Conservation (phyloP, 1,139 yeast species). For the Pichia sp. region DNA sequence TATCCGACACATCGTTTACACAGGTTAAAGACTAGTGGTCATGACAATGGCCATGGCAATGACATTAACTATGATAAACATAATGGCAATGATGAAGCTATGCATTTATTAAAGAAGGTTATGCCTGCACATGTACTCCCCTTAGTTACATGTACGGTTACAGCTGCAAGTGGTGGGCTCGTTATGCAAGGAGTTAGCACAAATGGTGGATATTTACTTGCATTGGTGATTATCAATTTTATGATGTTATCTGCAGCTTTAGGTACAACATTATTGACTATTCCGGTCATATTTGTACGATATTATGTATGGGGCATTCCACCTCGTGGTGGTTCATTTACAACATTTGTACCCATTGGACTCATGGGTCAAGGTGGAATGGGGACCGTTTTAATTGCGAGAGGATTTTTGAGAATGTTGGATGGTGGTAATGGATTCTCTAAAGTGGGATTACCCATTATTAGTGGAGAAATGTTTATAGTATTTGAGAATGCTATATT, state of each 20-base stretch:
- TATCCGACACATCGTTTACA: conserved; percentile 23
- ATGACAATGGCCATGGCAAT: conserved; percentile 25
- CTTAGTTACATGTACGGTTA: conserved; percentile 69
- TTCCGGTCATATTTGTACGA: conserved; percentile 52
- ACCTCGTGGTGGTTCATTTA: conserved; percentile 35
- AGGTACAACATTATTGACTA: conserved; percentile 48
- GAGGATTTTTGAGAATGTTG: conserved; percentile 58
- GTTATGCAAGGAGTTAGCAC: conserved; percentile 34
- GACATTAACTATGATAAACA: conserved; percentile 28
- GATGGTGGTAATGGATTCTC: conserved; percentile 9
- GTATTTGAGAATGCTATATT: conserved; percentile 14
- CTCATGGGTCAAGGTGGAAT: conserved; percentile 82
- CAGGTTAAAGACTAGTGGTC: too few species aligned
- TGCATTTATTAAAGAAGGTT: conserved; percentile 1
- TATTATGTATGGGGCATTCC: conserved; percentile 58
- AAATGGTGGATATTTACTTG: conserved; percentile 31
- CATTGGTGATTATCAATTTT: conserved; percentile 48
- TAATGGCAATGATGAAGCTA: neutral
- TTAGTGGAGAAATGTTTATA: neutral
- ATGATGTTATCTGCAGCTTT: conserved; percentile 67
- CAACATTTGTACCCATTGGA: conserved; percentile 58
- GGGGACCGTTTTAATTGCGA: too few species aligned
- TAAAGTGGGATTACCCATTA: neutral
- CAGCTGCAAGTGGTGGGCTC: conserved; percentile 57
- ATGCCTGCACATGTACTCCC: conserved; percentile 41